Evolutionary conservation across 2,329 filamentous ascomycete species (phyloP).

Genomic region (Botrytis elliptica): DNA sequence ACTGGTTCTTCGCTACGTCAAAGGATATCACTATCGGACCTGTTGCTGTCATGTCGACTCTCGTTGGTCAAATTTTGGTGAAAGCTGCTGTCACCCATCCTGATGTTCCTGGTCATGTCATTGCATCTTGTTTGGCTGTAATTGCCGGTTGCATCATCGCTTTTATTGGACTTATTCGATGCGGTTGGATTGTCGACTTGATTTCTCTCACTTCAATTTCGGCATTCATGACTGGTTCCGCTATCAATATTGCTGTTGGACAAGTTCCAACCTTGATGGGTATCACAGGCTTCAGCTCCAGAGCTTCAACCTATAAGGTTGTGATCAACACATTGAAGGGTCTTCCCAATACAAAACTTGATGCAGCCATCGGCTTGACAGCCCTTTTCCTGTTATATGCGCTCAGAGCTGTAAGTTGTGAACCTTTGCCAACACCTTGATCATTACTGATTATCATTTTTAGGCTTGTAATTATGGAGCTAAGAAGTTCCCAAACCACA

Average conservation of each 20-base stretch:
- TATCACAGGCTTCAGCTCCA: conserved; percentile 64
- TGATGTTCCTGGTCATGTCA: conserved; percentile 58
- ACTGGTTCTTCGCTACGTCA: conserved; percentile 97
- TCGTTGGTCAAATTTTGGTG: conserved; percentile 78
- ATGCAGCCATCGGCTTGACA: conserved; percentile 86
- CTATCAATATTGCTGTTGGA: conserved; percentile 81
- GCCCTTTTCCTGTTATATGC: conserved; percentile 75
- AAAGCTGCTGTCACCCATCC: conserved; percentile 59
- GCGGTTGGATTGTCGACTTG: conserved; percentile 89
- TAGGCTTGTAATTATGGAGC: conserved; percentile 60
- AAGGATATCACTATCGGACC: conserved; percentile 99
- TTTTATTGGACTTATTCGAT: conserved; percentile 73
- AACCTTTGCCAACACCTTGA: no score
- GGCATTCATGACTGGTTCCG: conserved; percentile 96
- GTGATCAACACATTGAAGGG: conserved; percentile 79
- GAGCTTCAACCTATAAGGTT: conserved; percentile 76
- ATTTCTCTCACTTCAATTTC: conserved; percentile 88
- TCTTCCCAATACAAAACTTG: conserved; percentile 64
- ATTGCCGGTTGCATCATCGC: conserved; percentile 76
- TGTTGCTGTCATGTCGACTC: conserved; percentile 91
- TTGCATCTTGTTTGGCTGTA: conserved; percentile 77
- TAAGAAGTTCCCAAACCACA: conserved; percentile 64
- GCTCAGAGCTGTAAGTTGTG: conserved; percentile 53
- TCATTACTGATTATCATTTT: not conserved
- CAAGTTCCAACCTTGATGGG: conserved; percentile 84